phyloP scores from a whole-genome alignment of 805 yeast species.

The Ogataea degrootiae region DNA sequence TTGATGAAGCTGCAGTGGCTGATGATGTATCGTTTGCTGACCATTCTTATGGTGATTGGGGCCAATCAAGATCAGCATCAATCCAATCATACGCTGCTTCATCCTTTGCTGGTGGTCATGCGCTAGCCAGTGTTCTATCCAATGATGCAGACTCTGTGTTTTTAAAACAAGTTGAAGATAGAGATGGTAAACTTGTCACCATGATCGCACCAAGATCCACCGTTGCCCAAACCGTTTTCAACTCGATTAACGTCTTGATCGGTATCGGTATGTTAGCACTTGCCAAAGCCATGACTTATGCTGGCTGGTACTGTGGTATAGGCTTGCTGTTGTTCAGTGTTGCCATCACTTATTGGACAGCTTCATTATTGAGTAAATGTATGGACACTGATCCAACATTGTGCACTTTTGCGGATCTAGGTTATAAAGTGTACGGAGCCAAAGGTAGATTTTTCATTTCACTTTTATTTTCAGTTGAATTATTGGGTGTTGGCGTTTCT shows the following conservation, averaged over 20 bases:
- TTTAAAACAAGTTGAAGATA: constrained; percentile 55
- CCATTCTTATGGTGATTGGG: constrained; percentile 26
- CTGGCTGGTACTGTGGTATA: constrained; percentile 66
- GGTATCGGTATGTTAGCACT: constrained; percentile 67
- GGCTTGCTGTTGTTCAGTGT: constrained; percentile 59
- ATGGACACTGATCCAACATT: constrained; percentile 76
- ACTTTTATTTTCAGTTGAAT: constrained; percentile 66
- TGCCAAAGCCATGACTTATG: constrained; percentile 58
- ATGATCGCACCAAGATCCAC: constrained; percentile 79
- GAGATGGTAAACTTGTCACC: constrained; percentile 65
- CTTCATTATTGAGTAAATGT: constrained; percentile 65
- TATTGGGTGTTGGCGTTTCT: constrained; percentile 78
- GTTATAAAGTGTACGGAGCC: constrained; percentile 79
- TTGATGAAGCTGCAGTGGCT: constrained; percentile 33
- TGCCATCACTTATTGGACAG: constrained; percentile 67
- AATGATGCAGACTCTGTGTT: constrained; percentile 26
- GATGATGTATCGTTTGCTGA: constrained; percentile 41
- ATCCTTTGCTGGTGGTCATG: constrained; percentile 10
- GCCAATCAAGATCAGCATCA: constrained; percentile 22
- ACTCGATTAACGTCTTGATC: constrained; percentile 59
- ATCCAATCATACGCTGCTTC: constrained; percentile 24
- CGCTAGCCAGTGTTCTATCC: constrained; percentile 17
- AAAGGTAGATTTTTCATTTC: constrained; percentile 72
- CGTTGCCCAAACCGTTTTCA: constrained; percentile 65
- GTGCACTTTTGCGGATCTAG: constrained; percentile 85